These are phyloP conservation scores for Eucalyptus melliodora DNA, from an alignment of 345 rosid species.

Conservation along the genomic window DNA sequence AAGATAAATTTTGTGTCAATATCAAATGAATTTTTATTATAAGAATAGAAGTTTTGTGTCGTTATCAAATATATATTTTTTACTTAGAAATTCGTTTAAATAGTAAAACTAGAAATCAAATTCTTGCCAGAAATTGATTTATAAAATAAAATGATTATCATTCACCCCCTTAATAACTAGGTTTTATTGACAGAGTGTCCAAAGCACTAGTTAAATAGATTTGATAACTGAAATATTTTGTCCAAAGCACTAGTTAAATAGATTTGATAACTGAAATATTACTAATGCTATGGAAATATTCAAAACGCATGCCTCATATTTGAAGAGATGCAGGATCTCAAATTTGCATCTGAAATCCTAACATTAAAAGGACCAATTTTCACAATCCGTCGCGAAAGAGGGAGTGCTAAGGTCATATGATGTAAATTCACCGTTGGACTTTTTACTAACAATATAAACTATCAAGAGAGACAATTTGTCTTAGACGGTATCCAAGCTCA, in stretches of 20 bases:
- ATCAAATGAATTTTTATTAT: too few species aligned
- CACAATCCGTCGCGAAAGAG: background rate
- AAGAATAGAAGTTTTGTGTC: rapidly evolving
- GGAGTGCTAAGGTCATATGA: background rate
- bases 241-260: too few species aligned
- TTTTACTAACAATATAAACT: background rate
- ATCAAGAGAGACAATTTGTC: too few species aligned
- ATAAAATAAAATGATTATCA: too few species aligned
- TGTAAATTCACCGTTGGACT: background rate
- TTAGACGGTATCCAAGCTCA: too few species aligned
- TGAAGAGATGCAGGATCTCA: background rate
- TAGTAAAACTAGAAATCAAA: too few species aligned
- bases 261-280: too few species aligned
- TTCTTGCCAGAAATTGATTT: too few species aligned
- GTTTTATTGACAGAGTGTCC: background rate
- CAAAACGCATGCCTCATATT: background rate
- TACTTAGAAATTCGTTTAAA: too few species aligned
- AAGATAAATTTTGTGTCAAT: too few species aligned
- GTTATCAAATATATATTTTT: rapidly evolving
- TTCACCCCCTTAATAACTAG: rapidly evolving
- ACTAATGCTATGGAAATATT: background rate
- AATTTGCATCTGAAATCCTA: background rate
- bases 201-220: too few species aligned
- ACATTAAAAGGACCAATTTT: background rate
- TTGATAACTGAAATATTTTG: background rate